phyloP scores from a whole-genome alignment of 768 basidiomycete species.

The Lanmaoa pseudosensibilis region DNA sequence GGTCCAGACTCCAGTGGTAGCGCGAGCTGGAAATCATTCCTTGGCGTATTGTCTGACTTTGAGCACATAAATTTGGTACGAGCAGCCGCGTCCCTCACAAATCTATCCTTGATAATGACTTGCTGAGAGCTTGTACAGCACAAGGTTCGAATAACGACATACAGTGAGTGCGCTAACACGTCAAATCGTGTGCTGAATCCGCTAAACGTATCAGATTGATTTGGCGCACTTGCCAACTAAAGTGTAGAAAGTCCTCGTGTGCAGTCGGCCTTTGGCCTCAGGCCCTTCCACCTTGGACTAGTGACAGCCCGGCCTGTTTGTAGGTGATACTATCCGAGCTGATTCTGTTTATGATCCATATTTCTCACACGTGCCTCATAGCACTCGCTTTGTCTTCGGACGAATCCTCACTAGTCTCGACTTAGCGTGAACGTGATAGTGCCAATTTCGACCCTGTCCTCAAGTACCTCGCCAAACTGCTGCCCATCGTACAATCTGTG shows the following conservation, averaged over 20 bases:
- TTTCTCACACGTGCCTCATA: neutral
- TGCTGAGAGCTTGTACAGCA: neutral
- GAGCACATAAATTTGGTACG: neutral
- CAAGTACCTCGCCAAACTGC: too few species aligned
- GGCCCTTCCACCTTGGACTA: neutral
- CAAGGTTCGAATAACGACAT: neutral
- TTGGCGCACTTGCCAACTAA: too few species aligned
- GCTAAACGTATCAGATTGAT: neutral
- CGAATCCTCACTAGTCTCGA: too few species aligned
- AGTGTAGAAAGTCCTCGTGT: neutral
- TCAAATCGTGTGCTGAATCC: too few species aligned
- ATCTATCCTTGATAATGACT: neutral
- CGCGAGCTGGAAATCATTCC: neutral
- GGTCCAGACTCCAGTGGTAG: too few species aligned
- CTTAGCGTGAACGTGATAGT: too few species aligned
- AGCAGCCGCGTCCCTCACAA: neutral
- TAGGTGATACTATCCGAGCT: neutral
- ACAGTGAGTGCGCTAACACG: neutral
- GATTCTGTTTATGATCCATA: neutral
- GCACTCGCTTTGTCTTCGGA: too few species aligned
- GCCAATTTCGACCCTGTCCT: too few species aligned
- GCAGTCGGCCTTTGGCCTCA: neutral
- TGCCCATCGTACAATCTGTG: too few species aligned
- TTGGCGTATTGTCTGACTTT: neutral
- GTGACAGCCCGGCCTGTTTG: neutral